Percentiles rank a stretch among this genome's conserved stretches.
These are phyloP conservation scores for Lactarius pseudohatsudake DNA, from an alignment of 768 basidiomycete genomes.

Conservation along the genomic window DNA sequence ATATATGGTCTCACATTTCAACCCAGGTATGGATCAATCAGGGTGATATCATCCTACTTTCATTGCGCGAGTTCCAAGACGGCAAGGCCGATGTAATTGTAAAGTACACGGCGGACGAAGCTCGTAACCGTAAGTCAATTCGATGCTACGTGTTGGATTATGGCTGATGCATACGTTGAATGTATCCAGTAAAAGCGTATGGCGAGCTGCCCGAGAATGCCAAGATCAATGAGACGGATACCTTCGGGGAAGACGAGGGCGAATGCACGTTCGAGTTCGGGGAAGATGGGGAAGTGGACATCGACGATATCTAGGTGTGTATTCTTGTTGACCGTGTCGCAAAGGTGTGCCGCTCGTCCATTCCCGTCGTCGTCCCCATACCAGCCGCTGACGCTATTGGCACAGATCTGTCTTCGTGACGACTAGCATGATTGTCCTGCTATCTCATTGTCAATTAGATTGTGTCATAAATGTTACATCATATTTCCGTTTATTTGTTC, in stretches of 20 bases:
- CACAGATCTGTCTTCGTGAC: conserved; percentile 26
- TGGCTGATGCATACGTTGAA: conserved; percentile 4
- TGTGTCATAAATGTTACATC: conserved; percentile 18
- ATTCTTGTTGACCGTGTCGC: conserved; percentile 29
- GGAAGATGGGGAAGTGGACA: conserved; percentile 85
- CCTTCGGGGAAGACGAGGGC: conserved; percentile 86
- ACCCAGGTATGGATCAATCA: conserved; percentile 97
- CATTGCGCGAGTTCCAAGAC: conserved; percentile 97
- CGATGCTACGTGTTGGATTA: conserved; percentile 1
- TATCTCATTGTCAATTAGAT: conserved; percentile 28
- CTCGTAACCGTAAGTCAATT: conserved; percentile 60
- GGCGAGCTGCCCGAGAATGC: conserved; percentile 96
- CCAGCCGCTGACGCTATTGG: conserved; percentile 1
- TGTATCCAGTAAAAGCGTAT: conserved; percentile 84
- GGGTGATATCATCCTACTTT: conserved; percentile 93
- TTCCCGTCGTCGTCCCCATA: neutral
- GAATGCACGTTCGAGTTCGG: conserved; percentile 91
- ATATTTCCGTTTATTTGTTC: neutral
- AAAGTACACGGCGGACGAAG: conserved; percentile 97
- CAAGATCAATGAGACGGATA: conserved; percentile 96
- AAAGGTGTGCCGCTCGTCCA: conserved; percentile 12
- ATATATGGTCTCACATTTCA: neutral
- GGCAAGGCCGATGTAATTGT: conserved; percentile 99
- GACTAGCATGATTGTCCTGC: conserved; percentile 21
- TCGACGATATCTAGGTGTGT: conserved; percentile 74